phyloP scores from a whole-genome alignment of 1,284 basidiomycete species.

The Earliella scabrosa region DNA sequence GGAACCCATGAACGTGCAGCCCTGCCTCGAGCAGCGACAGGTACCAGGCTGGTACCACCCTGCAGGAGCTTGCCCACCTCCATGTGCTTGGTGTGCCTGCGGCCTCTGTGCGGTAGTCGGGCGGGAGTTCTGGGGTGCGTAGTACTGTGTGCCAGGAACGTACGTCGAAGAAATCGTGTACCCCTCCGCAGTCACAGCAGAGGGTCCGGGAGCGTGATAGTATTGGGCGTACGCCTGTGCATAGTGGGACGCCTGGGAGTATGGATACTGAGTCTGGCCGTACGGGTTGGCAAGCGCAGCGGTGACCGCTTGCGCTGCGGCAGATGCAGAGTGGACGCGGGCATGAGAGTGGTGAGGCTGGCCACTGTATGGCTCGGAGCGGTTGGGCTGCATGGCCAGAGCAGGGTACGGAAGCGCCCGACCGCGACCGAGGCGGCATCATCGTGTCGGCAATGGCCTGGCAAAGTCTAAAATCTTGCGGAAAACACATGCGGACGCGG shows the following conservation, averaged over 20 bases:
- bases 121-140: not conserved
- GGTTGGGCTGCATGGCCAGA: slow-evolving; percentile 17
- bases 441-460: not conserved
- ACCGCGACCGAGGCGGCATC: not conserved
- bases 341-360: not conserved
- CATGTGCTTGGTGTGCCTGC: slow-evolving; percentile 4
- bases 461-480: not conserved
- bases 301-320: slow-evolving; percentile 35
- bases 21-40: slow-evolving; percentile 63
- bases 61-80: slow-evolving; percentile 24
- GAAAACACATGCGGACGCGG: not conserved
- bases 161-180: slow-evolving; percentile 61
- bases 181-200: slow-evolving; percentile 52
- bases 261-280: slow-evolving; percentile 31
- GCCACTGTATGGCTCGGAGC: slow-evolving; percentile 6
- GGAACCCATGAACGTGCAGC: slow-evolving; percentile 78
- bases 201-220: slow-evolving; percentile 18
- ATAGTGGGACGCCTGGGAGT: slow-evolving; percentile 52
- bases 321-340: not conserved
- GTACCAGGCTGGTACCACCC: slow-evolving; percentile 69
- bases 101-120: not conserved
- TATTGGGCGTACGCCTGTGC: slow-evolving; percentile 58
- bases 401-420: too few species aligned
- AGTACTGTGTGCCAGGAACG: slow-evolving; percentile 30
- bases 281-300: slow-evolving; percentile 46